Conservation (phyloP, 768 basidiomycete genomes). For the Mycena capillaripes region DNA sequence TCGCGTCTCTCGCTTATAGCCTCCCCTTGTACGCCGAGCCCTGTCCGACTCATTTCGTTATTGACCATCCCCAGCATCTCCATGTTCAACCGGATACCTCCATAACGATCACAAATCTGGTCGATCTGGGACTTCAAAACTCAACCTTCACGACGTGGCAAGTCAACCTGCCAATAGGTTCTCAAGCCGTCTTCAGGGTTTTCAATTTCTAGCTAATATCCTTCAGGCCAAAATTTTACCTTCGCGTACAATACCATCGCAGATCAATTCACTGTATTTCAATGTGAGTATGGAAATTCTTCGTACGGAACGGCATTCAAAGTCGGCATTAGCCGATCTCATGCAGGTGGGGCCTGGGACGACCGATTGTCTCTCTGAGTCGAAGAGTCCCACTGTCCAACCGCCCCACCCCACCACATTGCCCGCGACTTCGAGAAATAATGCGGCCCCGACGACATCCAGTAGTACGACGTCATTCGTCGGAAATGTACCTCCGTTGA, state of each 20-base stretch:
- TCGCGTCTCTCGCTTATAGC: not conserved
- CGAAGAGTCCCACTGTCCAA: not conserved
- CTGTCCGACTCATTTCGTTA: not conserved
- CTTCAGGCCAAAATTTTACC: no score
- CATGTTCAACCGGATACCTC: not conserved
- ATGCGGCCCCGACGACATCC: not conserved
- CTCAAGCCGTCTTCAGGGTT: no score
- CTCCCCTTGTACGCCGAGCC: not conserved
- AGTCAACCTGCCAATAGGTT: not conserved
- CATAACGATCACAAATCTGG: not conserved
- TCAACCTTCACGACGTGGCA: not conserved
- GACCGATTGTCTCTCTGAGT: not conserved
- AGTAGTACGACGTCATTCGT: not conserved
- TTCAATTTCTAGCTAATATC: no score
- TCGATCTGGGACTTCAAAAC: not conserved
- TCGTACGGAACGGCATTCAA: no score
- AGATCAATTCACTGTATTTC: no score
- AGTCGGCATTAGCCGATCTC: not conserved
- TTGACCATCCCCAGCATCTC: not conserved
- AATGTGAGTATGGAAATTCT: no score
- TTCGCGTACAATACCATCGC: no score
- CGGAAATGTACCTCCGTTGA: not conserved
- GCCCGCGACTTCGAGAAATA: not conserved
- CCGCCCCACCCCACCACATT: not conserved
- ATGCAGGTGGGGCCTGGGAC: not conserved